A percentile compares a stretch with the other conserved stretches of the same genome.
phyloP scores from a whole-genome alignment of 768 basidiomycete genomes.

The Filobasidium wieringae region DNA sequence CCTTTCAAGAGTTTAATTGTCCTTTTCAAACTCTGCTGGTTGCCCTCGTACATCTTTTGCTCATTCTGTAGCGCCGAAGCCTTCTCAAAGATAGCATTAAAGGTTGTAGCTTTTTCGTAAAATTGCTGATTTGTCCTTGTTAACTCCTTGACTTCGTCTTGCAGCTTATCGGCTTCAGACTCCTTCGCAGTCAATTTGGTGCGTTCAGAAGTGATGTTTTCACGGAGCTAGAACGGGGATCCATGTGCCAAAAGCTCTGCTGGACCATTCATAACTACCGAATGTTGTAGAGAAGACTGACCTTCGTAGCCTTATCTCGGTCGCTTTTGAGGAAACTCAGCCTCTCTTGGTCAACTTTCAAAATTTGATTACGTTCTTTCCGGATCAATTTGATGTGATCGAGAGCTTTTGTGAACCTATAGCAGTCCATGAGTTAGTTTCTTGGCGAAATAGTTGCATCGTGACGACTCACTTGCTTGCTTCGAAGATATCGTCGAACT shows the following conservation, averaged over 20 bases:
- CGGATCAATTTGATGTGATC: conserved; percentile 80
- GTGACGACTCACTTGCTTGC: conserved; percentile 65
- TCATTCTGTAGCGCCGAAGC: conserved; percentile 54
- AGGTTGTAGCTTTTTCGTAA: conserved; percentile 69
- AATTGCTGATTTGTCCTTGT: conserved; percentile 48
- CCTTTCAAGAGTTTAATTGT: conserved; percentile 59
- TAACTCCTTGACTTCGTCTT: conserved; percentile 53
- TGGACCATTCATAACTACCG: not conserved
- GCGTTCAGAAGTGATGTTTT: conserved; percentile 54
- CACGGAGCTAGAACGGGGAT: conserved; percentile 42
- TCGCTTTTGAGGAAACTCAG: conserved; percentile 64
- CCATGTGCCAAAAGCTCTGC: not conserved
- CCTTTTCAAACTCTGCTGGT: conserved; percentile 53
- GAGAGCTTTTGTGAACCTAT: conserved; percentile 89
- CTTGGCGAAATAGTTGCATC: not conserved
- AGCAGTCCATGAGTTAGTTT: not conserved
- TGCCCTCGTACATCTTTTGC: conserved; percentile 51
- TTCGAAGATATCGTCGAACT: conserved; percentile 99
- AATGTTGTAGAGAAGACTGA: conserved; percentile 29
- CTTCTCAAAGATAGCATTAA: conserved; percentile 55
- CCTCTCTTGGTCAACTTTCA: conserved; percentile 85
- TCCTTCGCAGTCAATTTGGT: conserved; percentile 57
- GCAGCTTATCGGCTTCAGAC: conserved; percentile 58
- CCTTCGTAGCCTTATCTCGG: conserved; percentile 73
- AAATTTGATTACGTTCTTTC: conserved; percentile 78